phyloP scores from a whole-genome alignment of 192 early-diverging fungal species.

The Fimicolochytrium jonesii region DNA sequence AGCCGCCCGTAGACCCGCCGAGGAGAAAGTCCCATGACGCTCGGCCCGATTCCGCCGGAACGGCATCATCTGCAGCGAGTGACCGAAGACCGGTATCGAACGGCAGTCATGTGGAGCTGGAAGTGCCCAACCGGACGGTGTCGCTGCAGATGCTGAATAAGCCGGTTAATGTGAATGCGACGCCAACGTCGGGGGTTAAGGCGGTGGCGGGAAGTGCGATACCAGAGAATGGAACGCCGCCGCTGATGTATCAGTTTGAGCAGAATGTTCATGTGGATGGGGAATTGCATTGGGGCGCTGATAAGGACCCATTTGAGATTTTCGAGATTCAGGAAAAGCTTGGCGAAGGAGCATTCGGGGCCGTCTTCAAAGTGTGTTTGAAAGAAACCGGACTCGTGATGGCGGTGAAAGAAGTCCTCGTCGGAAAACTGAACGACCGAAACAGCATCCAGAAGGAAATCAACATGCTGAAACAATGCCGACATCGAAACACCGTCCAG shows the following conservation, averaged over 20 bases:
- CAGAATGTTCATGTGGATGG: conserved; percentile 23
- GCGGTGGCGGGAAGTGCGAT: background rate
- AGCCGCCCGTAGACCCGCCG: no score
- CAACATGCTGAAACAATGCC: conserved; percentile 31
- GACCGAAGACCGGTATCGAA: no score
- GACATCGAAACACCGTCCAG: conserved; percentile 45
- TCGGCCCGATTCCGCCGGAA: no score
- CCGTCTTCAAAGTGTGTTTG: conserved; percentile 35
- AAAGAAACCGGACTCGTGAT: conserved; percentile 39
- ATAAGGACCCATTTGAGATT: conserved; percentile 28
- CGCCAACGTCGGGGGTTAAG: background rate
- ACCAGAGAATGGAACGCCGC: background rate
- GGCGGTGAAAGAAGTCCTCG: conserved; percentile 42
- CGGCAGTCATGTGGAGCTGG: no score
- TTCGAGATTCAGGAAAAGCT: conserved; percentile 41
- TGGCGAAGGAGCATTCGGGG: conserved; percentile 43
- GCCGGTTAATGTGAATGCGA: background rate
- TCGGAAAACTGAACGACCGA: conserved; percentile 26
- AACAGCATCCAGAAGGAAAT: conserved; percentile 43
- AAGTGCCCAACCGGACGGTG: background rate
- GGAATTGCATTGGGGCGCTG: conserved; percentile 27
- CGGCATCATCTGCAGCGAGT: no score
- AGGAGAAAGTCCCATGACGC: no score
- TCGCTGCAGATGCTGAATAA: conserved; percentile 5
- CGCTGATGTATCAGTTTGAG: conserved; percentile 18